Conservation (phyloP, 2,329 filamentous ascomycete species). For the Dichotomopilus funicola region DNA sequence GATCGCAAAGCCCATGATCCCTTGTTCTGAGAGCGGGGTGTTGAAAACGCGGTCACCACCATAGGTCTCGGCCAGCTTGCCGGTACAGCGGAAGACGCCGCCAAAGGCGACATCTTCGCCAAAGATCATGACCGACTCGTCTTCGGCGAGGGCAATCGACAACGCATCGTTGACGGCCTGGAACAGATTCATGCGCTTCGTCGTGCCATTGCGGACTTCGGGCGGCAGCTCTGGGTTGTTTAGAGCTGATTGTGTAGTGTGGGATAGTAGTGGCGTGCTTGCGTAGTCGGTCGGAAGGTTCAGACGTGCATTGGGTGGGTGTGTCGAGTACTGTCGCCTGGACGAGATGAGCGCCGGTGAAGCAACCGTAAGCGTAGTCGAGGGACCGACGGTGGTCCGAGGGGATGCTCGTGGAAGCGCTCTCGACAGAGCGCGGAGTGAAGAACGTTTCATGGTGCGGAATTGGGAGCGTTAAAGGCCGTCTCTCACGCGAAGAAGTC, state of each 20-base stretch:
- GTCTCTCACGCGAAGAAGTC: not conserved
- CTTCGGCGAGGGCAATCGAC: constrained; percentile 70
- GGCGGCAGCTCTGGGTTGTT: constrained; percentile 64
- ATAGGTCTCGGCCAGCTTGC: constrained; percentile 82
- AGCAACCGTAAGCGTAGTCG: too few relatives aligned
- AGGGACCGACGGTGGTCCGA: constrained; percentile 1
- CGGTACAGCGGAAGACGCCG: constrained; percentile 90
- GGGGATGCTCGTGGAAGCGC: constrained; percentile 10
- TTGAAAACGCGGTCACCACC: constrained; percentile 91
- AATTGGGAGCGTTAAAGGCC: not conserved
- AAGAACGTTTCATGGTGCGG: constrained; percentile 14
- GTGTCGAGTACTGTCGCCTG: constrained; percentile 43
- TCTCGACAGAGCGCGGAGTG: constrained; percentile 12
- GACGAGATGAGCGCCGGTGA: not conserved
- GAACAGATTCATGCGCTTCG: constrained; percentile 87
- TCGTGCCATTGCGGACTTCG: constrained; percentile 59
- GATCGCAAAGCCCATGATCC: constrained; percentile 88
- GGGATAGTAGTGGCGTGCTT: constrained; percentile 72
- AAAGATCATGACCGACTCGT: constrained; percentile 84
- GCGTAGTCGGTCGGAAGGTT: constrained; percentile 87
- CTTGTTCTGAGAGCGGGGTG: constrained; percentile 88
- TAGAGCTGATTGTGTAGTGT: constrained; percentile 67
- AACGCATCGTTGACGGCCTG: constrained; percentile 90
- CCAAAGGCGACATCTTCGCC: constrained; percentile 97
- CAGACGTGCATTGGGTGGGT: constrained; percentile 56